Percentiles rank a stretch among this genome's conserved stretches.
These are phyloP conservation scores for Rhododendron kiyosumense DNA, from an alignment of 148 eudicot genomes.

Conservation along the genomic window DNA sequence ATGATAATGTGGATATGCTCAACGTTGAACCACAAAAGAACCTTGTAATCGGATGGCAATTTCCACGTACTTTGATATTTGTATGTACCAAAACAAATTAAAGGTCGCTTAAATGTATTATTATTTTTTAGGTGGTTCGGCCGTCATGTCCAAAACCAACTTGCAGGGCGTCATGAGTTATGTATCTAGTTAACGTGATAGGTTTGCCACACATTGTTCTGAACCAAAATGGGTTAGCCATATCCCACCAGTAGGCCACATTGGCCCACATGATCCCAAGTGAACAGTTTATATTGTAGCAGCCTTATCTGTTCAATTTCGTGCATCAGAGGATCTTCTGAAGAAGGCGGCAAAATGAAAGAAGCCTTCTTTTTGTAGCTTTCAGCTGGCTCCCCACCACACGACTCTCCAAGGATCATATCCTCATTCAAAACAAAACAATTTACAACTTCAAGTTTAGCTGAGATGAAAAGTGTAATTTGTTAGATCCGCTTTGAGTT, in stretches of 20 bases:
- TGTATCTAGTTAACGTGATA: background rate
- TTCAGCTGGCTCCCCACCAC: background rate
- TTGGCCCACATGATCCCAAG: background rate
- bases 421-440: background rate
- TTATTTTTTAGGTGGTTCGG: no score
- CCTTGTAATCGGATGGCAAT: background rate
- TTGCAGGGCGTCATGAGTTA: no score
- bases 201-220: background rate
- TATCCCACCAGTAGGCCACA: background rate
- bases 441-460: background rate
- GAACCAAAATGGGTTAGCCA: background rate
- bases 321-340: background rate
- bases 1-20: background rate
- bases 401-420: background rate
- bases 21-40: background rate
- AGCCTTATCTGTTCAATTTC: conserved; percentile 2
- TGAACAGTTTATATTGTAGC: background rate
- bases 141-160: no score
- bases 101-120: background rate
- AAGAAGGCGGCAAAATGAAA: background rate
- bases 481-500: background rate
- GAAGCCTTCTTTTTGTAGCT: background rate
- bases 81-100: no score
- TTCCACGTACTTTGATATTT: no score
- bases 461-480: background rate